Evolutionary conservation across 75 land plant genomes (phyloP).

Genomic region (Sequoia sempervirens): DNA sequence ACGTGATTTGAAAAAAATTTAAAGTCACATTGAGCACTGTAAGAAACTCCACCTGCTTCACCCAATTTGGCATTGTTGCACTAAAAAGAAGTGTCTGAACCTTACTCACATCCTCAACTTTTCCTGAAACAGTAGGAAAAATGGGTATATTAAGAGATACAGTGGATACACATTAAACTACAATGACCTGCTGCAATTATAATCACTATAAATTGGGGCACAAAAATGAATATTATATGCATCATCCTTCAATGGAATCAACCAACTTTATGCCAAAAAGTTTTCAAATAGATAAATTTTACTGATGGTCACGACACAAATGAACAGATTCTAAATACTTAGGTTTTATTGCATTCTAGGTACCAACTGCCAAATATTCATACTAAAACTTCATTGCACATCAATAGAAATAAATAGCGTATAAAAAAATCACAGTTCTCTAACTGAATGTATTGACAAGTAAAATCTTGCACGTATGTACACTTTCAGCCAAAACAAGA

Average conservation of each 20-base stretch:
- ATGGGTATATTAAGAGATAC: background rate
- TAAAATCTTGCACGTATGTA: background rate
- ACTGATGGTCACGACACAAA: background rate
- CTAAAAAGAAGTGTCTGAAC: constrained; percentile 97
- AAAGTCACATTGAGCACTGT: background rate
- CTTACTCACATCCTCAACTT: constrained; percentile 68
- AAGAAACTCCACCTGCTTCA: constrained; percentile 52
- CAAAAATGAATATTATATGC: background rate
- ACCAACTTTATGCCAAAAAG: background rate
- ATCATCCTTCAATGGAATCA: background rate
- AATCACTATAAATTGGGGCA: background rate
- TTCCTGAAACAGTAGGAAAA: constrained; percentile 36
- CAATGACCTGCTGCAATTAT: background rate
- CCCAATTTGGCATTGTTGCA: constrained; percentile 96
- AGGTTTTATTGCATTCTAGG: background rate
- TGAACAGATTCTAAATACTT: background rate
- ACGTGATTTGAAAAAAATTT: background rate
- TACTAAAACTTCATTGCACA: background rate
- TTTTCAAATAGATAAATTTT: background rate
- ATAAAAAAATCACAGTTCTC: background rate
- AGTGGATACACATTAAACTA: background rate
- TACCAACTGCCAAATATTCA: background rate
- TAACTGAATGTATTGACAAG: background rate
- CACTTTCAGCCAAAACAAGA: background rate
- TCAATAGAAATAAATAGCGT: background rate